phyloP scores from a whole-genome alignment of 1,284 basidiomycete genomes.

The Puccinia polysora region DNA sequence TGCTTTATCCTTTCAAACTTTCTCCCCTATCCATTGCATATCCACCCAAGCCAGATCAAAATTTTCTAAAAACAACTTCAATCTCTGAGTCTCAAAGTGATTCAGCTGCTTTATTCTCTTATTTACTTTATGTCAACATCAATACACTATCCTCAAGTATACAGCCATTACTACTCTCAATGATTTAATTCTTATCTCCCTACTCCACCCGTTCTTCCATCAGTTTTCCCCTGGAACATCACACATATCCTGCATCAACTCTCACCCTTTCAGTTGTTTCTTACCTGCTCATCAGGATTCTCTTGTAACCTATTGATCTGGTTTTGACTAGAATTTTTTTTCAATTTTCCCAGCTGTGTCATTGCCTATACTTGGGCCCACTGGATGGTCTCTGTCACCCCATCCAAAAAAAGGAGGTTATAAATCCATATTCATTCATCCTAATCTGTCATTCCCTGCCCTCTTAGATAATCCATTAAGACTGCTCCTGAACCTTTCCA shows the following conservation, averaged over 20 bases:
- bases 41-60: too few relatives aligned
- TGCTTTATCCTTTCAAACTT: too few relatives aligned
- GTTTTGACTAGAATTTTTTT: conserved; percentile 74
- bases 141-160: conserved; percentile 64
- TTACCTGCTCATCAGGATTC: conserved; percentile 64
- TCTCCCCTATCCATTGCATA: too few relatives aligned
- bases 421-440: conserved; percentile 72
- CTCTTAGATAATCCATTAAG: conserved; percentile 79
- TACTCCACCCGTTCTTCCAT: conserved; percentile 59
- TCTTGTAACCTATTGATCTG: conserved; percentile 68
- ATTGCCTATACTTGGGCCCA: conserved; percentile 67
- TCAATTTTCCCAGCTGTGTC: conserved; percentile 54
- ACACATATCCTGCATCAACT: conserved; percentile 61
- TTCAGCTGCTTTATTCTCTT: too few relatives aligned
- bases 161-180: conserved; percentile 67
- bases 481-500: conserved; percentile 61
- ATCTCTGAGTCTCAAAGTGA: too few relatives aligned
- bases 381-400: conserved; percentile 72
- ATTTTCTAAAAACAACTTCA: too few relatives aligned
- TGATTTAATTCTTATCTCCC: conserved; percentile 61
- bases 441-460: conserved; percentile 80
- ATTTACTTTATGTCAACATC: too few relatives aligned
- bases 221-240: conserved; percentile 59
- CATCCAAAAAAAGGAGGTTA: conserved; percentile 78
- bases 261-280: conserved; percentile 71